Evolutionary conservation across 2,329 filamentous ascomycete species (phyloP).

Genomic region (Fusarium stilboides): DNA sequence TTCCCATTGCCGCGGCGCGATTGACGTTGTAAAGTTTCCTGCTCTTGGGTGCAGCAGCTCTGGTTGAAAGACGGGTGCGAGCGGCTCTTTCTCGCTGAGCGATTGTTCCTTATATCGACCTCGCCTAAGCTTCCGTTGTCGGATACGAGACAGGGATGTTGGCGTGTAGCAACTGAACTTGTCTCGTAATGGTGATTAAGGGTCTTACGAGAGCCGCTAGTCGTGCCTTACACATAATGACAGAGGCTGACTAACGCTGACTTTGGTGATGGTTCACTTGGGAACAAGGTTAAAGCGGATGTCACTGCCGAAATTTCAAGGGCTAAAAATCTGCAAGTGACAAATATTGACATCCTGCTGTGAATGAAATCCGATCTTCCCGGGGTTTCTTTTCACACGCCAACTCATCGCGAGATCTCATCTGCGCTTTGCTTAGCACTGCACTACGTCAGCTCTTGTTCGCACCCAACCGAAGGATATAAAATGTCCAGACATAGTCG

Average conservation of each 20-base stretch:
- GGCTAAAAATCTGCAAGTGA: background rate
- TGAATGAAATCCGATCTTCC: too few relatives aligned
- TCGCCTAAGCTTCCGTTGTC: background rate
- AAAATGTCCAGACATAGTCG: too few relatives aligned
- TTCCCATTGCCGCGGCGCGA: background rate
- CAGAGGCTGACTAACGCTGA: slow-evolving; percentile 32
- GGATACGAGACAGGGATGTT: background rate
- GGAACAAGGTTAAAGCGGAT: background rate
- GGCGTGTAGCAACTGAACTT: too few relatives aligned
- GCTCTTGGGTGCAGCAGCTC: accelerated
- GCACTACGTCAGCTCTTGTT: too few relatives aligned
- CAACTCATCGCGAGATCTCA: too few relatives aligned
- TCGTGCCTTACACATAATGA: slow-evolving; percentile 34
- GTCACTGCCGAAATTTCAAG: background rate
- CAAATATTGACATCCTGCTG: background rate
- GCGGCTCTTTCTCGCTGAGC: too few relatives aligned
- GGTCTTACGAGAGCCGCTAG: slow-evolving; percentile 21
- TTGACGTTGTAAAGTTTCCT: background rate
- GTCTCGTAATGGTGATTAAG: background rate
- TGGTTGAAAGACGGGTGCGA: too few relatives aligned
- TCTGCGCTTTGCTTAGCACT: too few relatives aligned
- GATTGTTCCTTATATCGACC: background rate
- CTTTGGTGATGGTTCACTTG: background rate
- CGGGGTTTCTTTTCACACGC: too few relatives aligned
- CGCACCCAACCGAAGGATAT: too few relatives aligned